Base-by-base conservation (phyloP, 352 stramenopile species). In the Phytophthora pluvialis region DNA sequence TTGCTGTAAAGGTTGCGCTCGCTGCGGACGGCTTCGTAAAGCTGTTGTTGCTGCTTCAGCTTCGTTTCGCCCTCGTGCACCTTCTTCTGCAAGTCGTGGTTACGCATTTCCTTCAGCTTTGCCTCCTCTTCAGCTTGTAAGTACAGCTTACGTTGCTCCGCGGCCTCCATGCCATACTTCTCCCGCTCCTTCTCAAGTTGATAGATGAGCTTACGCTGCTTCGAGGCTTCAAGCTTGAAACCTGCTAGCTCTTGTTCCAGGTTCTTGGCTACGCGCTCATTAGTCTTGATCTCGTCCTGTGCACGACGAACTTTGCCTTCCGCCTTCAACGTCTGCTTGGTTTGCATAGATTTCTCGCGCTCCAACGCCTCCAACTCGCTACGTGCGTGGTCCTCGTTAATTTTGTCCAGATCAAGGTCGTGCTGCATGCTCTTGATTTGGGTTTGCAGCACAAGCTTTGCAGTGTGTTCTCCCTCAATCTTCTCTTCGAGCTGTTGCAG, bases 1-100 rank as follows among this genome's bases (percentile, higher is more conserved):
- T 99, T 99, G 64, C 83, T 94, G 80, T 98, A 98, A 46, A 98
- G 63, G 59, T 99, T 99, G 36, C 92, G 87, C 57, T 99, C 97
- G 45, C 81, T 90, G 33, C 95, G 93, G 28, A 99, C 93, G 21
- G 76, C 83, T 55, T 99, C 97, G 66, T 99, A 98, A 15, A 98
- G 80, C 68, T 98, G 89, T 72, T 99, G 91, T 73, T 99, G 96
- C 70, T 99, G 94, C 78, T 99, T 98, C 46, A 99, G 80, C 72
- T 98, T 97, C 35, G 64, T 88, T 50, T 98, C 93, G 26, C 89
- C 84, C 45, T 98, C 94, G 31, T 87, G 81, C 10, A 98, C 80
- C 43, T 93, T 94, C 62, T 93, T 93, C 56, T 94, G 81, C 72
- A 94, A 82, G 70, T 93, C 87, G 47, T 88, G 77, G 46, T 89